These are phyloP conservation scores for Metarhizium anisopliae DNA, from an alignment of 2,329 filamentous ascomycete species.

Conservation along the genomic window DNA sequence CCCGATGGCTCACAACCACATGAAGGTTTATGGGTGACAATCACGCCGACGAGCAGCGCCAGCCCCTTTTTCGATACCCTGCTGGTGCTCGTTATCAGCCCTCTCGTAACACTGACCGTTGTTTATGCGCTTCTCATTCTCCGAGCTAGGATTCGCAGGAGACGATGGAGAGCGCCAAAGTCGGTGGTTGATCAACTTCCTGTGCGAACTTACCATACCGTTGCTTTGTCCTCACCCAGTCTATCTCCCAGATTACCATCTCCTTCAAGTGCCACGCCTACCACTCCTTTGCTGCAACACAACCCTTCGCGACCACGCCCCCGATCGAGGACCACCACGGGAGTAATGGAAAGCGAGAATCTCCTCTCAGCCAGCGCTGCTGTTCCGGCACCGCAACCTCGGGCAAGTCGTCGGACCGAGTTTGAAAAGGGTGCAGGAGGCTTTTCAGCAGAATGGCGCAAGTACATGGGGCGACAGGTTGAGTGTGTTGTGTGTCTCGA, in stretches of 20 bases:
- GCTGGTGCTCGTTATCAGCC: constrained; percentile 91
- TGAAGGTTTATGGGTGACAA: constrained; percentile 90
- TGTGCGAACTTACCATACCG: constrained; percentile 88
- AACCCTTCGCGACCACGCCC: constrained; percentile 45
- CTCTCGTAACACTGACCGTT: constrained; percentile 81
- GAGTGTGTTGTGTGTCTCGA: constrained; percentile 97
- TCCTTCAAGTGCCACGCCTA: constrained; percentile 57
- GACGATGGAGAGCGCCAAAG: constrained; percentile 95
- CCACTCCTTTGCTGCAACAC: constrained; percentile 69
- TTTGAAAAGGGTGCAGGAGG: constrained; percentile 38
- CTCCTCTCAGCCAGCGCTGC: constrained; percentile 34
- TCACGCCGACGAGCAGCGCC: constrained; percentile 81
- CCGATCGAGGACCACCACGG: constrained; percentile 57
- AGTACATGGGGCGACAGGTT: constrained; percentile 59
- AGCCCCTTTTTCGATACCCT: constrained; percentile 95
- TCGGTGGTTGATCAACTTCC: constrained; percentile 91
- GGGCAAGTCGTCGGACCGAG: constrained; percentile 23
- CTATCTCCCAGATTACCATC: constrained; percentile 51
- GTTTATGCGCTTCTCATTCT: constrained; percentile 85
- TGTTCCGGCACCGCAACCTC: constrained; percentile 26
- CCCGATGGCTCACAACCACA: constrained; percentile 14
- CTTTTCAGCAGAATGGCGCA: constrained; percentile 48
- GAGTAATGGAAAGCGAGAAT: constrained; percentile 43
- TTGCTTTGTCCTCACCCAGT: constrained; percentile 46
- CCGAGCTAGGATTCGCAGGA: constrained; percentile 76